phyloP scores from a whole-genome alignment of 2,329 filamentous ascomycete species.

The Myotisia sp. region DNA sequence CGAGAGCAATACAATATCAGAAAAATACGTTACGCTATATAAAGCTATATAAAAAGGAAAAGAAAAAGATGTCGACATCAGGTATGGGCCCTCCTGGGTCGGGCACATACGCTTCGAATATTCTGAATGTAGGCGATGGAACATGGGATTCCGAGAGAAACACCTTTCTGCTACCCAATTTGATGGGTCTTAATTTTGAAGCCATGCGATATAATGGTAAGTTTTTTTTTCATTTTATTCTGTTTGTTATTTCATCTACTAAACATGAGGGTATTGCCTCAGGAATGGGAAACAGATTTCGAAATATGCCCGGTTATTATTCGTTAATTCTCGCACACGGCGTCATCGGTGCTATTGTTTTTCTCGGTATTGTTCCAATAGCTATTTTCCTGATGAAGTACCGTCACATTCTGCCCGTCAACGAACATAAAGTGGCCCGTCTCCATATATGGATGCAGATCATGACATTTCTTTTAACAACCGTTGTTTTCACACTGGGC shows the following conservation, averaged over 20 bases:
- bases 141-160: constrained; percentile 51
- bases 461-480: constrained; percentile 45
- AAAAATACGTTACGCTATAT: too few species aligned
- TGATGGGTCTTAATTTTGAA: constrained; percentile 50
- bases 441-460: constrained; percentile 52
- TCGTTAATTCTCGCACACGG: constrained; percentile 46
- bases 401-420: constrained; percentile 37
- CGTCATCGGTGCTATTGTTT: constrained; percentile 46
- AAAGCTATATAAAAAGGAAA: too few species aligned
- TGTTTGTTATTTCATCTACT: background rate
- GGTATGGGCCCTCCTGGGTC: constrained; percentile 41
- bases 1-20: too few species aligned
- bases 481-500: constrained; percentile 46
- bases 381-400: constrained; percentile 49
- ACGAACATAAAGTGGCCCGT: constrained; percentile 42
- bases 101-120: constrained; percentile 47
- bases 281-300: constrained; percentile 56
- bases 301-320: constrained; percentile 44
- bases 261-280: constrained; percentile 7
- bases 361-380: constrained; percentile 45
- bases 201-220: constrained; percentile 54
- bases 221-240: constrained; percentile 9
- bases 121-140: constrained; percentile 50
- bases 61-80: constrained; percentile 25
- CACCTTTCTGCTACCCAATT: constrained; percentile 49